Percentiles rank a stretch among this genome's conserved stretches.
These are phyloP conservation scores for Suillus plorans DNA, from an alignment of 768 basidiomycete species.

Conservation along the genomic window DNA sequence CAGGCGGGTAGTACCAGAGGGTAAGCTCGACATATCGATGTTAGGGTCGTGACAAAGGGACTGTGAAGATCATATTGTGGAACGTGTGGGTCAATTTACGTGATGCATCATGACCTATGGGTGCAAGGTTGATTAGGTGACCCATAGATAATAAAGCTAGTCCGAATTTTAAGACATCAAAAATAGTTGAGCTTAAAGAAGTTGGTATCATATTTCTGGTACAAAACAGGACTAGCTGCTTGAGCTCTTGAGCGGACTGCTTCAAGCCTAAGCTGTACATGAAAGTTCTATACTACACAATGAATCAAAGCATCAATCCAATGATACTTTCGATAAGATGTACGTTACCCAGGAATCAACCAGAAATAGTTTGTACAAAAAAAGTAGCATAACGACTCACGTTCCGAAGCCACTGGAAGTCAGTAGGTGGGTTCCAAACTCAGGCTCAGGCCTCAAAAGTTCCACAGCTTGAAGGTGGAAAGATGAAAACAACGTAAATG, in stretches of 20 bases:
- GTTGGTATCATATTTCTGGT: neutral
- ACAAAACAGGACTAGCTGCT: neutral
- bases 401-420: neutral
- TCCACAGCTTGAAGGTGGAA: neutral
- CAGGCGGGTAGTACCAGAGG: neutral
- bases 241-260: neutral
- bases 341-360: neutral
- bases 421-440: neutral
- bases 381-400: neutral
- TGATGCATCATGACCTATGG: neutral
- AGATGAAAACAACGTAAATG: neutral
- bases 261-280: neutral
- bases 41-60: neutral
- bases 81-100: neutral
- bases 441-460: neutral
- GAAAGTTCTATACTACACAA: neutral
- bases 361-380: neutral
- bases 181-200: neutral
- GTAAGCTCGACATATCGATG: neutral
- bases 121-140: neutral
- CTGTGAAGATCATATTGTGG: neutral
- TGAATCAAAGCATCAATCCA: neutral
- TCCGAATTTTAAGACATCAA: no score
- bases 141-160: neutral
- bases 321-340: neutral